Conservation (phyloP, 176 grass and related monocot species). For the sorghum (Sorghum bicolor) region Sorghum_bicolor_NCBIv3 NC_012872.2:14471501-14472000, state of each 20-base stretch:
- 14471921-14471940: no score
- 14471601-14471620: no score
- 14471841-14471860: constrained; percentile 17
- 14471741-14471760: constrained; percentile 43
- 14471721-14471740: constrained; percentile 48
- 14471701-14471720: constrained; percentile 70
- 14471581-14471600: neutral
- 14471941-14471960: no score
- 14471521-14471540: neutral
- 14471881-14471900: no score
- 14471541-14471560: neutral
- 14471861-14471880: no score
- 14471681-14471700: constrained; percentile 45
- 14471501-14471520: neutral
- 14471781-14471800: constrained; percentile 44
- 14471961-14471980: no score
- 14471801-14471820: constrained; percentile 65
- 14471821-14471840: constrained; percentile 47
- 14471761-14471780: constrained; percentile 29
- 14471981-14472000: no score
- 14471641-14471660: neutral
- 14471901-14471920: no score
- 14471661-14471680: neutral
- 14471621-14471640: neutral
- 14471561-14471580: neutral